Base-by-base conservation (phyloP, 129 eudicot species). In the Pseudognaphalium luteoalbum region DNA sequence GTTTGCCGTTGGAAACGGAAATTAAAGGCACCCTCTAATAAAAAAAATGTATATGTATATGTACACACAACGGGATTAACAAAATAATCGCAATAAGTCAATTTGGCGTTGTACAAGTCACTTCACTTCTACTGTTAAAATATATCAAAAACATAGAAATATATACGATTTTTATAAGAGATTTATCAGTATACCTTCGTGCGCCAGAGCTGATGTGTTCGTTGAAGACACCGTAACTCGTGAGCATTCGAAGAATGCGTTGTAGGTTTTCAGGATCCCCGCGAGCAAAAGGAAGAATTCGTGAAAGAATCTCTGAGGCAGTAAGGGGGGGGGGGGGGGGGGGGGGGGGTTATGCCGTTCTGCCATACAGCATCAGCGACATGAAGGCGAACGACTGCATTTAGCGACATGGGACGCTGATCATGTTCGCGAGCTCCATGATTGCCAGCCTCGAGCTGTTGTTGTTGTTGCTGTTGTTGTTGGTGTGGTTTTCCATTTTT, bases 331-430 rank as follows among this genome's bases (percentile, higher is more conserved):
- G 32, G 41, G 83, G 8, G 80, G 32, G 41, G 83, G n/a, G n/a
- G 82, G 2, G 87, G 90, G 8, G 80, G 32, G 41, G 83, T 86
- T 33, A 73, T 30, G 21, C 90, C 87, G 63, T 66, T 77, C 54
- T 78, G 80, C 90, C 90, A 86, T 0, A 86, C 78, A 3, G 84
- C 79, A 76, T 83, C 81, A 68, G 87, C 83, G 4, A 86, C 87
- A 10, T 86, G 81, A 30, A 83, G 87, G 17, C 86, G 83, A 21
- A 83, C 87, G 10, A 83, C 86, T 44, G 90, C 90, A 39, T 86
- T 83, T 37, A 86, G 83, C 0, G 87, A 75, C 90, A 86, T 86
- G 90, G 90, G 47, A 86, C 87, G 72, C 86, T 86, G 25, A 86
- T 83, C 90, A 86, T 86, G 82, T 86, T 86, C 17, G 87, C 85